Conservation (phyloP, 2,329 filamentous ascomycete genomes). For the Xylariaceae sp. region DNA sequence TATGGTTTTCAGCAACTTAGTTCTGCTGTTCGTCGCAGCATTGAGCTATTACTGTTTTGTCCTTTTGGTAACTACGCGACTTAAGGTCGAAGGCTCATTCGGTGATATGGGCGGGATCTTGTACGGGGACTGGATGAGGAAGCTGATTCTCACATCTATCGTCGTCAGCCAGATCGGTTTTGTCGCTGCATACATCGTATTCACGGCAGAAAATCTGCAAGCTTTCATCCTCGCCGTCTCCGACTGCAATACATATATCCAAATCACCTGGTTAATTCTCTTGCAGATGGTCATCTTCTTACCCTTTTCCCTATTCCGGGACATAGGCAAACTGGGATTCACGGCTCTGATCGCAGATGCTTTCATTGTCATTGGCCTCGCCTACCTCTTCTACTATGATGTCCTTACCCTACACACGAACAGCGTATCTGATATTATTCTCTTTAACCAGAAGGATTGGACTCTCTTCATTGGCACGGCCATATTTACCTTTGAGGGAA, state of each 20-base stretch:
- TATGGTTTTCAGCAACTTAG: slow-evolving; percentile 93
- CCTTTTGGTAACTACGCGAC: slow-evolving; percentile 81
- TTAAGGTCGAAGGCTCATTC: slow-evolving; percentile 90
- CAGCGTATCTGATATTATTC: slow-evolving; percentile 81
- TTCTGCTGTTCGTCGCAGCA: slow-evolving; percentile 81
- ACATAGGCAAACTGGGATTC: slow-evolving; percentile 96
- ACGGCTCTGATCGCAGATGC: slow-evolving; percentile 91
- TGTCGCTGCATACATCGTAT: slow-evolving; percentile 93
- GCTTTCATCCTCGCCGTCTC: slow-evolving; percentile 92
- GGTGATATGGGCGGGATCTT: slow-evolving; percentile 93
- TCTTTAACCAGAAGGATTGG: slow-evolving; percentile 92
- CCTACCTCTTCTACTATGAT: slow-evolving; percentile 96
- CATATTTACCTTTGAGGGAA: slow-evolving; percentile 98
- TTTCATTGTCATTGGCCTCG: slow-evolving; percentile 89
- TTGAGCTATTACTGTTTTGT: slow-evolving; percentile 99
- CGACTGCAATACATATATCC: slow-evolving; percentile 81
- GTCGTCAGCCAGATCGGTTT: slow-evolving; percentile 96
- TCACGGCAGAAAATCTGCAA: slow-evolving; percentile 92
- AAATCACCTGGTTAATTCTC: slow-evolving; percentile 87
- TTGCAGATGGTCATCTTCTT: slow-evolving; percentile 96
- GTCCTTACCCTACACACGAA: slow-evolving; percentile 77
- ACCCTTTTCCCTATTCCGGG: slow-evolving; percentile 88
- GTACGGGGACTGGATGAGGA: slow-evolving; percentile 89
- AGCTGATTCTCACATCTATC: slow-evolving; percentile 85
- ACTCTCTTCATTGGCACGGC: slow-evolving; percentile 98